These are phyloP conservation scores for Solanum medicagineum DNA, from an alignment of 257 asterid genomes.

Conservation along the genomic window DNA sequence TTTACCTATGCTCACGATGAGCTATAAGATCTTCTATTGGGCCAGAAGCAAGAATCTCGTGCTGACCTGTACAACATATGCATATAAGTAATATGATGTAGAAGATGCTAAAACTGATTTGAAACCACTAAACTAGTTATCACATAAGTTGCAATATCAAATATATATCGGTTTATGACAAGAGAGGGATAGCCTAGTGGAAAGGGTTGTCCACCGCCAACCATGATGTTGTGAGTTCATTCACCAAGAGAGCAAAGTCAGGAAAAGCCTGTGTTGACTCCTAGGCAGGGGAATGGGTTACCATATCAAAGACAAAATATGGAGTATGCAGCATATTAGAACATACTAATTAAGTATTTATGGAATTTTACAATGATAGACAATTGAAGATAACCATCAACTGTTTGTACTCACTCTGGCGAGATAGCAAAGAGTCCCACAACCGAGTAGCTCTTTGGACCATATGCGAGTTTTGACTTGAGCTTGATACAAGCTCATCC, in stretches of 20 bases:
- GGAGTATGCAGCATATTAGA: background rate
- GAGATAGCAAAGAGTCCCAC: conserved; percentile 96
- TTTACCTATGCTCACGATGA: conserved; percentile 97
- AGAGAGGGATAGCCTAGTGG: background rate
- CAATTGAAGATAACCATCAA: background rate
- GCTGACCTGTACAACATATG: conserved; percentile 52
- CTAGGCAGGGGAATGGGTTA: background rate
- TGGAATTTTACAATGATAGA: background rate
- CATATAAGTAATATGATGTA: background rate
- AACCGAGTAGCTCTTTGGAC: conserved; percentile 95
- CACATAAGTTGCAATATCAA: background rate
- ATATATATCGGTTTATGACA: background rate
- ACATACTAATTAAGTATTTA: background rate
- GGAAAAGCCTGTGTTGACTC: background rate
- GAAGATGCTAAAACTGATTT: background rate
- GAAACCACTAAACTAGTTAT: background rate
- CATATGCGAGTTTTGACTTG: conserved; percentile 96
- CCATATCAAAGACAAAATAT: background rate
- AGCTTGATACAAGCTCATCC: conserved; percentile 98
- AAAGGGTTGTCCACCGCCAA: background rate
- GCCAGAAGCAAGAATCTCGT: conserved; percentile 95
- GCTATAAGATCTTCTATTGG: conserved; percentile 99
- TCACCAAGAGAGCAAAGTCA: background rate
- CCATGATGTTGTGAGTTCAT: background rate
- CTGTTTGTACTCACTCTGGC: conserved; percentile 53